Evolutionary conservation across 352 stramenopile genomes (phyloP).

Genomic region (Phytophthora vignae): DNA sequence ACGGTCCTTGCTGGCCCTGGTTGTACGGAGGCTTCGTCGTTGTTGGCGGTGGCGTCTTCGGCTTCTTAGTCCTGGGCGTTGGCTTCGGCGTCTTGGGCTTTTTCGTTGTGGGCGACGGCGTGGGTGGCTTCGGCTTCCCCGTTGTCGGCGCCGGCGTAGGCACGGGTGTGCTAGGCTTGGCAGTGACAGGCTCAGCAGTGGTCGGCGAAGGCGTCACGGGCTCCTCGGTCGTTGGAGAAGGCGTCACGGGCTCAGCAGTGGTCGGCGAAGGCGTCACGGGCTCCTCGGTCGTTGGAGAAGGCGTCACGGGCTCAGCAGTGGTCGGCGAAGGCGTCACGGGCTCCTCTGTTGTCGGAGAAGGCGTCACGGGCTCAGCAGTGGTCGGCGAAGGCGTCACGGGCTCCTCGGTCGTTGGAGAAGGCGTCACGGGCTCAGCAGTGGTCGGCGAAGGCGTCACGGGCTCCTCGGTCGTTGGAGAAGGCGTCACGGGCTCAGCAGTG

Average conservation of each 20-base stretch:
- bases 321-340: not conserved
- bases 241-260: not conserved
- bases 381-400: not conserved
- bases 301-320: not conserved
- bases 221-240: not conserved
- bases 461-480: not conserved
- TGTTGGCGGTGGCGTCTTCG: not conserved
- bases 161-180: not conserved
- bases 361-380: slow-evolving; percentile 1
- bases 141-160: slow-evolving; percentile 5
- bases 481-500: not conserved
- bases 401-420: not conserved
- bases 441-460: not conserved
- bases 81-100: not conserved
- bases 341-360: not conserved
- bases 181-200: not conserved
- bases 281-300: not conserved
- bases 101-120: not conserved
- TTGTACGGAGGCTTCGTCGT: slow-evolving; percentile 25
- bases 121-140: not conserved
- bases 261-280: not conserved
- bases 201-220: not conserved
- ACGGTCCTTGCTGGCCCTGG: slow-evolving; percentile 7
- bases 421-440: not conserved
- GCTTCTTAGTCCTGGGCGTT: not conserved